Evolutionary conservation across 1,139 yeast genomes (phyloP).

Genomic region (Yamadazyma blattariae): DNA sequence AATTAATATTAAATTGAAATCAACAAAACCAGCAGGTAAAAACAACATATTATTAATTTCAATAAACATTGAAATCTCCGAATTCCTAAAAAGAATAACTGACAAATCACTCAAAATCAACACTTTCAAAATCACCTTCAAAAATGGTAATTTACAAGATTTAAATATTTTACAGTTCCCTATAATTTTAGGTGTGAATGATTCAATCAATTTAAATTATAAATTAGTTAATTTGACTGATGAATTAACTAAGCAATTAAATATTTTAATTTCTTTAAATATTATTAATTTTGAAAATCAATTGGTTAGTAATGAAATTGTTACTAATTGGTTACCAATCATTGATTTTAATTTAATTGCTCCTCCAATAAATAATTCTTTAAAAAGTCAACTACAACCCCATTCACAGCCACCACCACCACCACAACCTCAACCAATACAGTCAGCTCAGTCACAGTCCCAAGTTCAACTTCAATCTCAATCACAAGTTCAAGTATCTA

Average conservation of each 20-base stretch:
- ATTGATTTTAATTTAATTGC: slow-evolving; percentile 55
- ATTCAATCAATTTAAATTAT: slow-evolving; percentile 44
- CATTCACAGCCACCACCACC: too few species aligned
- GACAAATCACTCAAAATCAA: too few species aligned
- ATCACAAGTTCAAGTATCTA: slow-evolving; percentile 1
- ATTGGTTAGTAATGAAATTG: slow-evolving; percentile 29
- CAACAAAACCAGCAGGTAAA: slow-evolving; percentile 57
- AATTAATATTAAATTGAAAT: slow-evolving; percentile 51
- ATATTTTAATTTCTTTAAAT: slow-evolving; percentile 27
- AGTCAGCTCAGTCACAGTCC: too few species aligned
- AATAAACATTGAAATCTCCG: slow-evolving; percentile 55
- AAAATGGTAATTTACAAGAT: slow-evolving; percentile 31
- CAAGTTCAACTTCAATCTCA: slow-evolving; percentile 4
- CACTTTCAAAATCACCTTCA: slow-evolving; percentile 29
- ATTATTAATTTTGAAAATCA: not conserved
- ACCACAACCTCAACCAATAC: too few species aligned
- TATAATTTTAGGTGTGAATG: slow-evolving; percentile 24
- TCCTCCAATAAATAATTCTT: slow-evolving; percentile 42
- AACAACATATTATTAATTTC: slow-evolving; percentile 51
- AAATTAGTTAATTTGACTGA: slow-evolving; percentile 33
- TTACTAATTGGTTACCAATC: slow-evolving; percentile 60
- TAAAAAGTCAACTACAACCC: slow-evolving; percentile 23
- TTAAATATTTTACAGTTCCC: slow-evolving; percentile 29
- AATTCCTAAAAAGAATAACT: too few species aligned
- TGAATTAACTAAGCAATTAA: slow-evolving; percentile 27